A percentile compares a stretch with the other conserved stretches of the same genome.
Conservation (phyloP, 352 stramenopile genomes). For the Pythium vanterpoolii region DNA sequence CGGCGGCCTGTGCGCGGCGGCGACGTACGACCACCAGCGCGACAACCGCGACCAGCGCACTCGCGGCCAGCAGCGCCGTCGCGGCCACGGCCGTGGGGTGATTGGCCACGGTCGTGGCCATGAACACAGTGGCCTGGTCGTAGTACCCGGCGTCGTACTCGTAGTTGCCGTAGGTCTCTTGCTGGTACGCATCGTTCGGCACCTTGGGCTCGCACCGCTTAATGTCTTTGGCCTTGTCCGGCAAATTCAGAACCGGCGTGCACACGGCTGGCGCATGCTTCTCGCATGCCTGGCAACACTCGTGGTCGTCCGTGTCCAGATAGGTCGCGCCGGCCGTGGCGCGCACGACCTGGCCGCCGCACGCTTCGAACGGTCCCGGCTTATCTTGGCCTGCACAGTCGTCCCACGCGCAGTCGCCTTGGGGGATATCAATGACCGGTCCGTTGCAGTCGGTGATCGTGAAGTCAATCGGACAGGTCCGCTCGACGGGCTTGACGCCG, state of each 20-base stretch:
- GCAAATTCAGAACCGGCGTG: constrained; percentile 40
- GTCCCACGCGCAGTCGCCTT: constrained; percentile 41
- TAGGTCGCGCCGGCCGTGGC: constrained; percentile 23
- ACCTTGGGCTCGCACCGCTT: constrained; percentile 46
- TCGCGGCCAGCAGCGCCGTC: constrained; percentile 33
- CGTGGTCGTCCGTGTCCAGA: constrained; percentile 24
- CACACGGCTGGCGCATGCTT: constrained; percentile 28
- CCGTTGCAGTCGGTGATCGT: constrained; percentile 55
- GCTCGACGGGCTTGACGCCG: constrained; percentile 7
- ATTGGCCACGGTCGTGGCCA: constrained; percentile 21
- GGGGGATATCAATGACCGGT: constrained; percentile 41
- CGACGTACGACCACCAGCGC: constrained; percentile 50
- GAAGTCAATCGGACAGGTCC: constrained; percentile 46
- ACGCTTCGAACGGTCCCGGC: constrained; percentile 46
- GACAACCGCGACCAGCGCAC: constrained; percentile 43
- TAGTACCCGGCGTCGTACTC: constrained; percentile 15
- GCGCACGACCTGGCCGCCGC: constrained; percentile 39
- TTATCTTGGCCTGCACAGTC: constrained; percentile 25
- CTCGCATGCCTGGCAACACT: constrained; percentile 49
- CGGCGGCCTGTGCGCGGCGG: constrained; percentile 21
- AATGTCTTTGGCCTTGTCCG: constrained; percentile 38
- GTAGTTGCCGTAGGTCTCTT: constrained; percentile 20
- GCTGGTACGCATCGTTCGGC: constrained; percentile 10
- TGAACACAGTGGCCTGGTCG: constrained; percentile 17
- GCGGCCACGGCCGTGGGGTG: constrained; percentile 29